Evolutionary conservation across 1,284 basidiomycete genomes (phyloP), one percentile per base, ranked within the genome.

Genomic region (Sphaerobolus stellatus): DNA sequence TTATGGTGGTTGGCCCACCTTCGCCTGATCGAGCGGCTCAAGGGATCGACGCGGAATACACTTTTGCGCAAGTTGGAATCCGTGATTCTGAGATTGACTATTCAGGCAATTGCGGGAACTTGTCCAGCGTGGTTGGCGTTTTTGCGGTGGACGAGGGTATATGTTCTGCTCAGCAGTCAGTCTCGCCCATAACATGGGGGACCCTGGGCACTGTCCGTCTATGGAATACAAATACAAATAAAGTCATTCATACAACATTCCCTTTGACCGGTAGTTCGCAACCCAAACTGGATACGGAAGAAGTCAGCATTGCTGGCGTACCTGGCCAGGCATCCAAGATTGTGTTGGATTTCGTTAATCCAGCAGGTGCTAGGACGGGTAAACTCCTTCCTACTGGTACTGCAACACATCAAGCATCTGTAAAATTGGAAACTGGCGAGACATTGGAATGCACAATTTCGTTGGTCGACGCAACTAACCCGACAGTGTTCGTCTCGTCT

Each of bases 401-500:
- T 2, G 68, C 80, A 0, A 60, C 71, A 5, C 80, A 87, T 62
- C 52, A 52, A 2, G 64, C 87, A 40, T 57, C 67, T 9, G 59
- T 82, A n/a, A 50, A 61, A 5, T 55, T 63, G 13, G 54, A 52
- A 8, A 57, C 43, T 50, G 52, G 36, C 30, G 56, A 18, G 24
- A 27, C 18, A 22, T 11, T 14, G 28, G 22, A 18, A 4, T 52
- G 34, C 41, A 48, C 67, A 6, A 77, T 74, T 1, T 86, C 84
- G 5, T 73, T 85, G 8, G 76, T 90, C 11, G 88, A 90, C 62
- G 86, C 85, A 1, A 85, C 86, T 4, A 90, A 90, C 63, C 87
- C 88, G 1, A 86, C 82, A 5, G 79, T 89, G 5, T 84, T 89
- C 66, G 73, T 88, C 58, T 49, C 65, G 25, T 67, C 72, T 2